phyloP scores from a whole-genome alignment of 23 red algal species.

The Chondrus crispus region DNA sequence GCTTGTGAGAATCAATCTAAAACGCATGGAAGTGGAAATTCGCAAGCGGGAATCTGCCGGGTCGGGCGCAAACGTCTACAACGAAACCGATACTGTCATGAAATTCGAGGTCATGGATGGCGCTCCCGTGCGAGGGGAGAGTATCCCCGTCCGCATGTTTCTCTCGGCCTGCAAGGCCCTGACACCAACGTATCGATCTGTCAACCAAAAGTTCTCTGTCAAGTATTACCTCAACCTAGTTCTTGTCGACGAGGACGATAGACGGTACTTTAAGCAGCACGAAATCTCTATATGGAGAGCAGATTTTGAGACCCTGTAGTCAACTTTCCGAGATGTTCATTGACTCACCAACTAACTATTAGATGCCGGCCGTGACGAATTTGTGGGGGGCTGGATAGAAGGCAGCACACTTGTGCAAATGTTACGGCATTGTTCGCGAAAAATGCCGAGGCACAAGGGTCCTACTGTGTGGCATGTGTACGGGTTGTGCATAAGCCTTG shows the following conservation, averaged over 20 bases:
- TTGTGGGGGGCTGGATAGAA: no score
- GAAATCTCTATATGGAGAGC: constrained; percentile 74
- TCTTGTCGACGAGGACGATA: constrained; percentile 87
- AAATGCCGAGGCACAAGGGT: no score
- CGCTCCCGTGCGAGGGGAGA: constrained; percentile 76
- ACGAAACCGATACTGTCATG: constrained; percentile 86
- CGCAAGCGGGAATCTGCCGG: constrained; percentile 83
- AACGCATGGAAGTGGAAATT: constrained; percentile 98
- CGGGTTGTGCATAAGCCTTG: no score
- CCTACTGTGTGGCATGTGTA: no score
- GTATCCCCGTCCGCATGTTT: constrained; percentile 95
- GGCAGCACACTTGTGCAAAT: no score
- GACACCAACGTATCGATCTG: constrained; percentile 86
- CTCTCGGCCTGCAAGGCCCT: constrained; percentile 70
- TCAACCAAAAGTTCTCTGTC: constrained; percentile 96
- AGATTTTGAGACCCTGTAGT: constrained; percentile 33
- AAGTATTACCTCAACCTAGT: constrained; percentile 96
- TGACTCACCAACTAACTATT: no score
- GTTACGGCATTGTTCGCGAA: no score
- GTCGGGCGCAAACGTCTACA: constrained; percentile 70
- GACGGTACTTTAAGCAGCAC: constrained; percentile 96
- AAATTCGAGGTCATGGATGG: constrained; percentile 98
- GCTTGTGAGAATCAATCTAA: constrained; percentile 84
- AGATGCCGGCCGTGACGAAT: no score
- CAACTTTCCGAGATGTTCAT: no score